These are phyloP conservation scores for Linanthus parryae DNA, from an alignment of 148 eudicot genomes.

Conservation along the genomic window DNA sequence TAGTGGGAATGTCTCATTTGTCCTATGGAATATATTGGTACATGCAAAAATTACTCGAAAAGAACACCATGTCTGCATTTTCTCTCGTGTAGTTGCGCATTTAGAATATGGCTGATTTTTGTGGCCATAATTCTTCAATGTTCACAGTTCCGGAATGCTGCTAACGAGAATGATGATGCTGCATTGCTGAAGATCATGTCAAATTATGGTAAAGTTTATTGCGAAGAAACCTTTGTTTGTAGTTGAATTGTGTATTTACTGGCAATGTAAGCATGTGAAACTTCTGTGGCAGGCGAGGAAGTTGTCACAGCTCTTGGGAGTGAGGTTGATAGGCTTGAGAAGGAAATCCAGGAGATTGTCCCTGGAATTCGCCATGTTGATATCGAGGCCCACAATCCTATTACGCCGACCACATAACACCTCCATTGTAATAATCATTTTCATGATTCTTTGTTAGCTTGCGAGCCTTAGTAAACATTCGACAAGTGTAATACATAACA, in stretches of 20 bases:
- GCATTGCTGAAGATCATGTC: constrained; percentile 75
- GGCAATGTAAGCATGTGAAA: background rate
- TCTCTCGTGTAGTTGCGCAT: too few relatives aligned
- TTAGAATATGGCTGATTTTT: too few relatives aligned
- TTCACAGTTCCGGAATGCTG: constrained; percentile 91
- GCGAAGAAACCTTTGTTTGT: background rate
- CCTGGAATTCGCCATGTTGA: constrained; percentile 98
- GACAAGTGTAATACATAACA: too few relatives aligned
- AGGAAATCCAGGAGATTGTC: constrained; percentile 80
- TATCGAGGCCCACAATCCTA: constrained; percentile 93
- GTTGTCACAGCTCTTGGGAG: constrained; percentile 92
- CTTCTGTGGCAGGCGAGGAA: constrained; percentile 68
- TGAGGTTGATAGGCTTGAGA: constrained; percentile 92
- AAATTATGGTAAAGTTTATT: constrained; percentile 78
- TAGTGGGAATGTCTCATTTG: too few relatives aligned
- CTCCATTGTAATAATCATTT: too few relatives aligned
- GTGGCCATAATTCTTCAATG: too few relatives aligned
- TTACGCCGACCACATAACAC: constrained; percentile 35
- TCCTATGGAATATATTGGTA: too few relatives aligned
- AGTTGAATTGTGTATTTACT: background rate
- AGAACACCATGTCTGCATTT: too few relatives aligned
- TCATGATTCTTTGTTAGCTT: too few relatives aligned
- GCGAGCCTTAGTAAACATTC: too few relatives aligned
- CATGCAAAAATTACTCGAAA: too few relatives aligned
- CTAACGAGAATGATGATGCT: constrained; percentile 44